Base-by-base conservation (phyloP, 2,329 filamentous ascomycete species). In the Neofusicoccum sp. region DNA sequence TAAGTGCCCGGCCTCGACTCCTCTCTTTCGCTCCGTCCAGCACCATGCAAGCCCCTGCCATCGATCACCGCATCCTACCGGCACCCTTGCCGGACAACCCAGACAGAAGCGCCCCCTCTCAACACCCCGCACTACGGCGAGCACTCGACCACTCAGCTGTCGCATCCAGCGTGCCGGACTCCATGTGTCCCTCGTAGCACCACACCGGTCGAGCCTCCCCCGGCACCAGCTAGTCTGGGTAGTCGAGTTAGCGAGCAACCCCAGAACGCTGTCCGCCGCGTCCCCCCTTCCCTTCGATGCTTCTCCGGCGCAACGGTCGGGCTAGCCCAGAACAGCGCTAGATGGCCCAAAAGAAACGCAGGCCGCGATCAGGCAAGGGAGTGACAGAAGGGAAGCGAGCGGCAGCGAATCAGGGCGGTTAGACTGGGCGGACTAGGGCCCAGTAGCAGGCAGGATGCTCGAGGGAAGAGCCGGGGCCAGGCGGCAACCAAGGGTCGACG, bases 81-180 rank as follows among this genome's bases (percentile, higher is more conserved):
- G 49, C 49, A 41, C 49, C 49, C 49, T 41, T 41, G 36, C 49
- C 49, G 22, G 39, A 14, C 54, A n/a, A 47, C 8, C 54, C 54
- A n/a, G 54, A 58, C 39, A 47, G 41, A 50, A 50, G 37, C 48
- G 48, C 48, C 48, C 14, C 12, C 39, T n/a, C 52, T 44, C 41
- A 39, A 31, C 54, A 58, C 54, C 54, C 54, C 54, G 54, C 54
- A 58, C 41, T 34, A 28, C 41, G 6, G 28, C 39, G 39, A 45
- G 41, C 54, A 22, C 22, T 22, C 22, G 22, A 22, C 22, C 22
- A 22, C 22, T 22, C 1, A 22, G 22, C 22, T 22, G 22, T 22
- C 22, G 22, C 22, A 22, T 2, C 22, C 22, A 22, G 22, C 22
- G 22, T 22, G 22, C 22, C 22, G 22, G 22, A 22, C 22, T 22